phyloP scores from a whole-genome alignment of 164 flowering plant genomes.

The Umbilicus rupestris region DNA sequence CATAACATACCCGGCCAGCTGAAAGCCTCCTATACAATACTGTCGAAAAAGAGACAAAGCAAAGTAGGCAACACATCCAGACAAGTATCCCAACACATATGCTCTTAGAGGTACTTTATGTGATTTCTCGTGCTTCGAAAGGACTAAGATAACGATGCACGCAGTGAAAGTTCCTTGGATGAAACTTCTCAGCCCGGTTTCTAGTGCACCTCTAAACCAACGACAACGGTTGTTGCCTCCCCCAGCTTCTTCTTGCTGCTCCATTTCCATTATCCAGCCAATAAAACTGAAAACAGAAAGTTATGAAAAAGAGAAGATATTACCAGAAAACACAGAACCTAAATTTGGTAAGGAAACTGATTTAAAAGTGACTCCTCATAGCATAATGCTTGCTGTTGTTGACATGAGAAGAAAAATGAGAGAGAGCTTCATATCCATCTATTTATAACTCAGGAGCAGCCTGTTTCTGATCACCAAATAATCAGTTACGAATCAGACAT shows the following conservation, averaged over 20 bases:
- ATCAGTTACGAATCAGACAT: no score
- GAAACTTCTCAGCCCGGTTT: not conserved
- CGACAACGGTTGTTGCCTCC: not conserved
- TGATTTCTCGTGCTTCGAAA: not conserved
- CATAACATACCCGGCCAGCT: not conserved
- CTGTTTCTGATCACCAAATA: no score
- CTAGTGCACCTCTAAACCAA: not conserved
- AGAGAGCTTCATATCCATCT: no score
- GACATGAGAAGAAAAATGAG: no score
- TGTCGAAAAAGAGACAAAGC: not conserved
- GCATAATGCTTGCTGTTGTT: no score
- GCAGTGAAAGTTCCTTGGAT: not conserved
- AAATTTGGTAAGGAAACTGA: no score
- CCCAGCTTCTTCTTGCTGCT: not conserved
- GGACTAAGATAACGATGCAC: not conserved
- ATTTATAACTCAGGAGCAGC: no score
- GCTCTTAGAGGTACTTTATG: not conserved
- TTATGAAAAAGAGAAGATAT: no score
- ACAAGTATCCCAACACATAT: not conserved
- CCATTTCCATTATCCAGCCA: no score
- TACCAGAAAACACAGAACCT: no score
- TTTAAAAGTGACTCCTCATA: no score
- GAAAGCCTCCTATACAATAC: not conserved
- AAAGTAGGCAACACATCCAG: not conserved
- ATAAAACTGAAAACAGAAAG: no score